A percentile compares a stretch with the other conserved stretches of the same genome.
phyloP scores from a whole-genome alignment of 768 basidiomycete genomes.

The Xanthoconium purpureum region DNA sequence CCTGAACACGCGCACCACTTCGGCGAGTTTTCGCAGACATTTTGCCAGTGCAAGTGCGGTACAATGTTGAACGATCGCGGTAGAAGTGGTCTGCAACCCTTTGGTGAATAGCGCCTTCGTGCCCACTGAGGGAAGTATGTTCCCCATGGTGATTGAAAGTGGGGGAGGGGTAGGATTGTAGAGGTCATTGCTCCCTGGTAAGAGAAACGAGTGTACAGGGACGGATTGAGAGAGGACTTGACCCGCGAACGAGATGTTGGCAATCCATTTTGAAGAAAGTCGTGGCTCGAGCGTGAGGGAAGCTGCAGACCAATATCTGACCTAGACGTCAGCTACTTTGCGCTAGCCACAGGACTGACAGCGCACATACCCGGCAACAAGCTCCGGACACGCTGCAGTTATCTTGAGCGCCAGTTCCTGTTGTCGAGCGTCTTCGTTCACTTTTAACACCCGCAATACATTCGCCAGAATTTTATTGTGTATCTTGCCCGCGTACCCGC shows the following conservation, averaged over 20 bases:
- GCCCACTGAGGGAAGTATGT: constrained; percentile 70
- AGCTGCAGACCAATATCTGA: constrained; percentile 69
- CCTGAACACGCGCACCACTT: constrained; percentile 49
- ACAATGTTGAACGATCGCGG: constrained; percentile 76
- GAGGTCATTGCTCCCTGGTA: constrained; percentile 40
- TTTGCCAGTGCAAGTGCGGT: constrained; percentile 76
- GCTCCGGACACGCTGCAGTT: constrained; percentile 78
- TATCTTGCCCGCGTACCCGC: constrained; percentile 42
- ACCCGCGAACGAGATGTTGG: constrained; percentile 82
- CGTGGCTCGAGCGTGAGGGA: constrained; percentile 80
- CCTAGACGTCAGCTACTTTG: constrained; percentile 11
- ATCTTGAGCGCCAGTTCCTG: constrained; percentile 84
- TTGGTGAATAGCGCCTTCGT: constrained; percentile 76
- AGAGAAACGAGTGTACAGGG: constrained; percentile 60
- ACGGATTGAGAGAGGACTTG: constrained; percentile 74
- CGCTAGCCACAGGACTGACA: not conserved
- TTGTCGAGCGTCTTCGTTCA: constrained; percentile 85
- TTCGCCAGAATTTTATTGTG: constrained; percentile 84
- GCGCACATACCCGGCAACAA: constrained; percentile 67
- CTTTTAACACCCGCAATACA: constrained; percentile 68
- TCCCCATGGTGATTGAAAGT: constrained; percentile 65
- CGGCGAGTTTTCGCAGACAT: constrained; percentile 67
- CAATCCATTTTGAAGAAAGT: constrained; percentile 86
- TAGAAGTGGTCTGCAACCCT: constrained; percentile 68
- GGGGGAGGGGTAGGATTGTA: constrained; percentile 77